Base-by-base conservation (phyloP, 202 grass and related monocot genomes). In the Carex arenaria region DNA sequence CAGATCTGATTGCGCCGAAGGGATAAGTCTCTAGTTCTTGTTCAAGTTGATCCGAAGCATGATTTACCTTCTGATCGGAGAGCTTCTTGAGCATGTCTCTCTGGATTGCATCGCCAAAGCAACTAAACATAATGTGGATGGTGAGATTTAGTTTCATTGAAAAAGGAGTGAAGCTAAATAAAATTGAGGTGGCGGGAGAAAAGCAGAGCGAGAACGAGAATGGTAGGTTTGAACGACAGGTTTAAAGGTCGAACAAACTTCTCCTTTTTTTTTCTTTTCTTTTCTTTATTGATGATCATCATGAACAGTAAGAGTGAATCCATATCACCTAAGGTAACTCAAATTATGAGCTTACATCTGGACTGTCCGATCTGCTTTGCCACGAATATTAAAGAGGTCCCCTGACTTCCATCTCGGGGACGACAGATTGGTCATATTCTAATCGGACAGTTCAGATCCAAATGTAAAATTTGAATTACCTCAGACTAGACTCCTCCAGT, bases 21-120 rank as follows among this genome's bases (percentile, higher is more conserved):
- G 67, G 82, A 51, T 65, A 75, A n/a, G 82, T 85, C 84, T 85
- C 40, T 72, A 85, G 62, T 52, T 82, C 84, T 31, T 78, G 69
- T 64, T 28, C 40, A 23, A 64, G 23, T 15, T 62, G 68, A 51
- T 85, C 61, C 3, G 83, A 51, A 85, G 20, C 70, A 28, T 9
- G 32, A 77, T 47, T 9, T 1, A 15, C 49, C 28, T 67, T 57
- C 47, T 78, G 61, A 68, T 47, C 61, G n/a, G 30, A 36, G 26
- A 85, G 11, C 28, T 80, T 85, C 23, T 77, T 76, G 32, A 85
- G 74, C 32, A 57, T 85, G 61, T 53, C 57, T 23, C 38, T 26
- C 26, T 26, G 84, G 17, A 85, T 65, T 32, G 22, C 23, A 82
- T 67, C 11, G 38, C 40, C 36, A 19, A 67, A 82, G 61, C 62